Percentiles rank a stretch among this genome's conserved stretches.
Conservation (phyloP, 2,329 filamentous ascomycete species). For the Fusarium euwallaceae region DNA sequence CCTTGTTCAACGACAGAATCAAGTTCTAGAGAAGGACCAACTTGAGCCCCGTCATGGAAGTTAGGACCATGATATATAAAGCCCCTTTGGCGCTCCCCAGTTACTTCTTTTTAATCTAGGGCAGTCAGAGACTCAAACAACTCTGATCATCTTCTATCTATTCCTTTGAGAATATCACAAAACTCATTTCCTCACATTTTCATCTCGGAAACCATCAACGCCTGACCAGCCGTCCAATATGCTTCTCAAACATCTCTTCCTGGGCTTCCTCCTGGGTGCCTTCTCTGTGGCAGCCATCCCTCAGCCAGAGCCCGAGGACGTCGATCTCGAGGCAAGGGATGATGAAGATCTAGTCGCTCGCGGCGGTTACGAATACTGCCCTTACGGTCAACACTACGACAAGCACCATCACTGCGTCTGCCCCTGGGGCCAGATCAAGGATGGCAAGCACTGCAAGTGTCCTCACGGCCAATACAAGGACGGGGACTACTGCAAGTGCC, state of each 20-base stretch:
- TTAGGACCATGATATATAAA: not conserved
- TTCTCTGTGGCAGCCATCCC: not conserved
- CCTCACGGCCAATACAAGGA: not conserved
- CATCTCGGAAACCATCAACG: not conserved
- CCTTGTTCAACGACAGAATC: not conserved
- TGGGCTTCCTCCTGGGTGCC: not conserved
- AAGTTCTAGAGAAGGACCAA: not conserved
- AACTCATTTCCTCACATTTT: not conserved
- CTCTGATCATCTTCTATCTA: not conserved
- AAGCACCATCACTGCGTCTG: not conserved
- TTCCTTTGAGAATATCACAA: not conserved
- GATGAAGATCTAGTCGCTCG: not conserved
- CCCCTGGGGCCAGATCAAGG: constrained; percentile 2
- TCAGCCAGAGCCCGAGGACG: not conserved
- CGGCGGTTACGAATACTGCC: not conserved
- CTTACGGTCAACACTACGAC: constrained; percentile 1
- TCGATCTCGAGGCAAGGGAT: not conserved
- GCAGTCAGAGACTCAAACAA: not conserved
- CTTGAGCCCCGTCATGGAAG: not conserved
- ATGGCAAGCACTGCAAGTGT: constrained; percentile 1
- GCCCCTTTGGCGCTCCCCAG: not conserved
- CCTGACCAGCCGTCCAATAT: not conserved
- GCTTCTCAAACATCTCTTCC: not conserved
- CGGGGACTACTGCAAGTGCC: not conserved
- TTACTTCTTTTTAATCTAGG: not conserved